Base-by-base conservation (phyloP, 1,284 basidiomycete species). In the Ganoderma sp. region DNA sequence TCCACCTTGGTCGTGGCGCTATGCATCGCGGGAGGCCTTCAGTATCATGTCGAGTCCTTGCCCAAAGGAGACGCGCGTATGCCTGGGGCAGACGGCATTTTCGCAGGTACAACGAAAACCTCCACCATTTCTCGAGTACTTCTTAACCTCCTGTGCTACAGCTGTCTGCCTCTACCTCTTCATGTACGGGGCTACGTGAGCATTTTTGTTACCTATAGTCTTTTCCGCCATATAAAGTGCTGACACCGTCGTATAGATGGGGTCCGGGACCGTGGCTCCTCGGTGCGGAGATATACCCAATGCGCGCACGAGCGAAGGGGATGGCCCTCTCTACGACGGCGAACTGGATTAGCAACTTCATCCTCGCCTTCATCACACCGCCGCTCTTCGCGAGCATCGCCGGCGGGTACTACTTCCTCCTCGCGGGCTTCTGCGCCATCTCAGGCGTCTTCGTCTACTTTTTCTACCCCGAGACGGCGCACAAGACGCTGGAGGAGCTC, bases 271-370 rank as follows among this genome's bases (percentile, higher is more conserved):
- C 88, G 3, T 92, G 88, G 86, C 78, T 88, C 9, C 79, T 88
- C 22, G 83, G 84, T 19, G 84, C 85, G 2, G 87, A 89, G 73
- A 85, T 91, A 69, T 92, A 90, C 80, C 89, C 90, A 22, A 81
- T 90, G 67, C 87, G 88, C 32, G 87, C 89, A 41, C 85, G 90
- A 70, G 85, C 89, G 41, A 89, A 89, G 73, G 89, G 90, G 75
- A 87, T 90, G 80, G 87, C 87, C 22, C 79, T 91, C 61, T 87
- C 88, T 32, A 88, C 87, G 34, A 81, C 84, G 52, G 83, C 84
- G 62, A 90, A 90, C 80, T 89, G 80, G 84, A 73, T 87, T 69
- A 85, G 81, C 74, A 87, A 87, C 77, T 87, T 87, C 72, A 75
- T 85, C 75, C 78, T 87, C 70, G 85, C 85, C 1, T 87, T 87